Base-by-base conservation (phyloP, 768 basidiomycete genomes). In the Auricularia sp. region DNA sequence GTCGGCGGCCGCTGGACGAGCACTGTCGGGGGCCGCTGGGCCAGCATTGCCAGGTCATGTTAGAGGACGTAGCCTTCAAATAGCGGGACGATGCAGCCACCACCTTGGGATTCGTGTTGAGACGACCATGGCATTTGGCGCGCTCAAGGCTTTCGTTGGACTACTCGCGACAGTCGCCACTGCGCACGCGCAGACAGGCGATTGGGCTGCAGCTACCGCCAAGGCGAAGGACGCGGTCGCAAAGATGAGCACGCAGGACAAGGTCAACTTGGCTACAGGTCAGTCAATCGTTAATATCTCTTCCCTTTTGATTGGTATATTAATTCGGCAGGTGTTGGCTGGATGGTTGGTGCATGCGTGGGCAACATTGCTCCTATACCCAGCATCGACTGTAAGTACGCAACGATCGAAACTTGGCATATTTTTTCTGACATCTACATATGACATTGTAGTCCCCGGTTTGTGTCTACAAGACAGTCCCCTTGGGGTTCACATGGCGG, bases 251-350 rank as follows among this genome's bases (percentile, higher is more conserved):
- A 68, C 83, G 6, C 75, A 82, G 64, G 84, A 87, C 66, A 84
- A 86, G 69, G 80, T 84, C 35, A 79, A 79, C 64, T 72, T 87
- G 16, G 81, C 79, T 0, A 86, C 84, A 33, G 84, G 39, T 42
- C 39, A 7, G 39, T 29, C 29, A 29, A 29, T 29, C 29, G 29
- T 29, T 29, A 29, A 29, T 42, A 54, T 33, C 12, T 14, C 34
- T 21, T 44, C 58, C 4, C 11, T 21, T 0, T 12, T 21, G 36
- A 21, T 35, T 65, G n/a, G 34, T 36, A 53, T 63, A 51, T 8
- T 29, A 29, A 29, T 29, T 29, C 29, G 33, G 12, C 39, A 42
- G 39, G 36, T 14, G 39, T 42, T 54, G 61, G 16, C 34, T 47
- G 62, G 68, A 77, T 29, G 70, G 34, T 33, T 10, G 56, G 56